Percentiles rank a stretch among this genome's conserved stretches.
phyloP scores from a whole-genome alignment of 768 basidiomycete species.

The Macrolepiota albuminosa region DNA sequence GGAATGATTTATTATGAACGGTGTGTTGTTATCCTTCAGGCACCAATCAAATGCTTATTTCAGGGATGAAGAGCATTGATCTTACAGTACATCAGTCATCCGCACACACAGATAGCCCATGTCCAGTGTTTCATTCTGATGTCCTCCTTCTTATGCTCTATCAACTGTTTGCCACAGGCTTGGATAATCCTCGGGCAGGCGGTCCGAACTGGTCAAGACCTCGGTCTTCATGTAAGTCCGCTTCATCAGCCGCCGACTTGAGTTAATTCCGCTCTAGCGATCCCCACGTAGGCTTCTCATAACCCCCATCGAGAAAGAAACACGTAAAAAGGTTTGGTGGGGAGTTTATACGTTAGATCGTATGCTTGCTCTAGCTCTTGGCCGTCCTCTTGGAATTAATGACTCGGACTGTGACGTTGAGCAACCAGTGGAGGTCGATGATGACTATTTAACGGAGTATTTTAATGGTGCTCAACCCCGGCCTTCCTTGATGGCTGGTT shows the following conservation, averaged over 20 bases:
- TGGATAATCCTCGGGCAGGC: constrained; percentile 93
- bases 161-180: constrained; percentile 91
- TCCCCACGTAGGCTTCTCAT: constrained; percentile 73
- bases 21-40: constrained; percentile 38
- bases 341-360: constrained; percentile 86
- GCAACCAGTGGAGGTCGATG: constrained; percentile 78
- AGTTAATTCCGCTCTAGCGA: constrained; percentile 44
- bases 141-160: constrained; percentile 87
- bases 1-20: constrained; percentile 89
- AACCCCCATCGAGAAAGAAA: constrained; percentile 79
- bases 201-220: constrained; percentile 83
- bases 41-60: constrained; percentile 14
- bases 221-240: constrained; percentile 80
- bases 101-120: constrained; percentile 78
- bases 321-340: constrained; percentile 92
- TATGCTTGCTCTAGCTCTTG: constrained; percentile 88
- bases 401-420: constrained; percentile 91
- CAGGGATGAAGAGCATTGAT: constrained; percentile 64
- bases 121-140: constrained; percentile 88
- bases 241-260: constrained; percentile 13
- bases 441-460: constrained; percentile 69
- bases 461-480: constrained; percentile 59
- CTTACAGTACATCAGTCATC: constrained; percentile 87
- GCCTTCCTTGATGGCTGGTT: constrained; percentile 77
- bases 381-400: constrained; percentile 83